These are phyloP conservation scores for Tylopilus sp. DNA, from an alignment of 768 basidiomycete species.

Conservation along the genomic window DNA sequence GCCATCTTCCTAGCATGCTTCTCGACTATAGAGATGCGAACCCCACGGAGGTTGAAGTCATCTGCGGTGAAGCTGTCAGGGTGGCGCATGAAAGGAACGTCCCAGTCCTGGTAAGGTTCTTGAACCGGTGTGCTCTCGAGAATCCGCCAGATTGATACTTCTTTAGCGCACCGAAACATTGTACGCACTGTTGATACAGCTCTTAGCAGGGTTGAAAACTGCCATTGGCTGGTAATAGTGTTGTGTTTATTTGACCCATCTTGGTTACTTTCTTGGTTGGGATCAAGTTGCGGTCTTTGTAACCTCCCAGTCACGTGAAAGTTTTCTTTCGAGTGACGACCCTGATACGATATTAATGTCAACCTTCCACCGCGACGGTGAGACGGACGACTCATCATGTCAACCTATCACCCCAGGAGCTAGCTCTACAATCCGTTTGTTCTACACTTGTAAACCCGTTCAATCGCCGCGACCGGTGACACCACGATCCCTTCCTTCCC, in stretches of 20 bases:
- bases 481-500: background rate
- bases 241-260: too few relatives aligned
- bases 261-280: background rate
- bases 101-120: conserved; percentile 11
- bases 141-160: background rate
- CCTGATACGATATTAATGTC: too few relatives aligned
- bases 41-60: conserved; percentile 67
- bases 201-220: conserved; percentile 36
- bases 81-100: conserved; percentile 17
- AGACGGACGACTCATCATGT: too few relatives aligned
- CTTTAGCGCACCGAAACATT: conserved; percentile 56
- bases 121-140: background rate
- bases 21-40: conserved; percentile 46
- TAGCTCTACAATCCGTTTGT: background rate
- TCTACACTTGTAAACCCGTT: background rate
- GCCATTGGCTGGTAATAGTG: background rate
- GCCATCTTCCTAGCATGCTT: conserved; percentile 59
- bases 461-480: background rate
- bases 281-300: background rate
- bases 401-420: background rate
- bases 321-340: background rate
- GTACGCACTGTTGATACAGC: conserved; percentile 56
- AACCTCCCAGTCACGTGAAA: conserved; percentile 3
- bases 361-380: too few relatives aligned
- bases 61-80: conserved; percentile 50